Evolutionary conservation across 2,329 filamentous ascomycete genomes (phyloP).

Genomic region (Colletotrichum phormii): DNA sequence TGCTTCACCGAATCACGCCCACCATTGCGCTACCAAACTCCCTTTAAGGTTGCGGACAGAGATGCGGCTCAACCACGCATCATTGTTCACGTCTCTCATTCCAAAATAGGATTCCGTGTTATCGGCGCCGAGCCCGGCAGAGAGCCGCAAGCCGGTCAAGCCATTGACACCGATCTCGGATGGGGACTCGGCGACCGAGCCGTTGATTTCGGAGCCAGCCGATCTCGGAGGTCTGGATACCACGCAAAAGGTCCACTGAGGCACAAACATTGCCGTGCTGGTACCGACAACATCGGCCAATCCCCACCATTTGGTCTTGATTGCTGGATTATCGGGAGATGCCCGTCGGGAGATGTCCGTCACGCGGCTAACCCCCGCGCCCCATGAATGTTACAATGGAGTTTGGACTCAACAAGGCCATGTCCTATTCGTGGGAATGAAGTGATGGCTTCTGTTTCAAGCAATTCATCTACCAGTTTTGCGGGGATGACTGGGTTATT

Average conservation of each 20-base stretch:
- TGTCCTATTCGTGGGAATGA: conserved; percentile 1
- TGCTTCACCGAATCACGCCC: not conserved
- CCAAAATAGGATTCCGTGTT: not conserved
- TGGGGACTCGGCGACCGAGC: conserved; percentile 16
- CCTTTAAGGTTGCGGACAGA: not conserved
- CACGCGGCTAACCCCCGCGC: not conserved
- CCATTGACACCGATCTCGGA: not conserved
- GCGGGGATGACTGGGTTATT: not conserved
- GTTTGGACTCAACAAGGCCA: too few species aligned
- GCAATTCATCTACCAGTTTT: not conserved
- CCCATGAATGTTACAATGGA: not conserved
- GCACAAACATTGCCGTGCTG: not conserved
- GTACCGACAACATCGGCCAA: not conserved
- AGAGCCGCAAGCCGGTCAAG: not conserved
- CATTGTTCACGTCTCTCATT: not conserved
- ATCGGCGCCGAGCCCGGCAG: conserved; percentile 8
- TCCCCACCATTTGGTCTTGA: not conserved
- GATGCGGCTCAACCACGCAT: not conserved
- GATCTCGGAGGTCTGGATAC: conserved; percentile 22
- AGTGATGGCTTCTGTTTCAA: not conserved
- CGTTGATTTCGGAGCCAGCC: conserved; percentile 12
- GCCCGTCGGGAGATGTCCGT: conserved; percentile 17
- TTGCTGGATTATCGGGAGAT: not conserved
- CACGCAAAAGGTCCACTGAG: not conserved
- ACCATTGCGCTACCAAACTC: not conserved